phyloP scores from a whole-genome alignment of 2,329 filamentous ascomycete species.

The Sporothrix dimorphospora region DNA sequence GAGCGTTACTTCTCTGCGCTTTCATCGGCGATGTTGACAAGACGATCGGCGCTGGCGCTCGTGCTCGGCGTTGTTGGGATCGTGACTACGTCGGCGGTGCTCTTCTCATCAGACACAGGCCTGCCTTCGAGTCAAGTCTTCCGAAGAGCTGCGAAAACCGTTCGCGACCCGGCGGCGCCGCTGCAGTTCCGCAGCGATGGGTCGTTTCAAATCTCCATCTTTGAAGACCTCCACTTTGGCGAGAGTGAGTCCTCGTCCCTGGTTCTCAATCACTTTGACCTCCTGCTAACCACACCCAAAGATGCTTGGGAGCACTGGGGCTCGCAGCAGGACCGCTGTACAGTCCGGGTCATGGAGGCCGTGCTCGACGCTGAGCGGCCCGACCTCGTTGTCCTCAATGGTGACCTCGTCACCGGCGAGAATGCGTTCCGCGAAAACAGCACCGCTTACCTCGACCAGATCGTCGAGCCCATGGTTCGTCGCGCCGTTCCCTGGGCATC shows the following conservation, averaged over 20 bases:
- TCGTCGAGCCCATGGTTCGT: slow-evolving; percentile 52
- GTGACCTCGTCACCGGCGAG: slow-evolving; percentile 66
- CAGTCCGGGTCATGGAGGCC: slow-evolving; percentile 42
- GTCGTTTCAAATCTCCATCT: slow-evolving; percentile 60
- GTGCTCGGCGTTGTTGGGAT: slow-evolving; percentile 5
- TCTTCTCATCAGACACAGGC: not conserved
- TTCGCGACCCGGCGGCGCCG: slow-evolving; percentile 34
- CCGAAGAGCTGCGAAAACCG: not conserved
- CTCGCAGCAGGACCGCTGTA: slow-evolving; percentile 44
- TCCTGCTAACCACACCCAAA: slow-evolving; percentile 33
- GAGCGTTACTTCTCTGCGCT: not conserved
- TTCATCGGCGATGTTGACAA: slow-evolving; percentile 10
- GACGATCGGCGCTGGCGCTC: not conserved
- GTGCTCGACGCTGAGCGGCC: slow-evolving; percentile 41
- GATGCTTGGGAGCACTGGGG: slow-evolving; percentile 48
- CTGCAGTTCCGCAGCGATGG: slow-evolving; percentile 48
- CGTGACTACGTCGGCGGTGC: not conserved
- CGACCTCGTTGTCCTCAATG: slow-evolving; percentile 63
- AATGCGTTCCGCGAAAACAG: slow-evolving; percentile 53
- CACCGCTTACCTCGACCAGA: slow-evolving; percentile 52
- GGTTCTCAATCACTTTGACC: not conserved
- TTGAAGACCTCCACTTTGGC: slow-evolving; percentile 72
- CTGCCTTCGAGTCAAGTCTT: not conserved
- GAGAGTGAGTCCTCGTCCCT: slow-evolving; percentile 53
- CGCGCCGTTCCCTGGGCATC: slow-evolving; percentile 56